Conservation (phyloP, 805 yeast genomes). For the Komagataella populi region DNA sequence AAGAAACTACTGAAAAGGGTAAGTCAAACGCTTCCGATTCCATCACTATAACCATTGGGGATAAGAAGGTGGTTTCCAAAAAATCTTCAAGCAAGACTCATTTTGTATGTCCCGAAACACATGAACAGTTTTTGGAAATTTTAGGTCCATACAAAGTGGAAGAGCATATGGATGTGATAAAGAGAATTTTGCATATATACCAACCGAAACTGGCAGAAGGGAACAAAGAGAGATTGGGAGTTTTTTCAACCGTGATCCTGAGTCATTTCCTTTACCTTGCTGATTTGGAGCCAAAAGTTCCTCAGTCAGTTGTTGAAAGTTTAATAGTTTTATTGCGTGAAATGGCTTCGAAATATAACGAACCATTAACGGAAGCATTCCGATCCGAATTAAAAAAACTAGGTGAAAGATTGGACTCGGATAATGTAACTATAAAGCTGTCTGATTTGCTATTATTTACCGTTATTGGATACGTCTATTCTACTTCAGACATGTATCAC, state of each 20-base stretch:
- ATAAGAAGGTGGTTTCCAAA: constrained; percentile 14
- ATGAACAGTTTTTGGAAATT: constrained; percentile 26
- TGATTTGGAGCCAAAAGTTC: constrained; percentile 13
- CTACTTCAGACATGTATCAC: constrained; percentile 95
- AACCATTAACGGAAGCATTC: constrained; percentile 45
- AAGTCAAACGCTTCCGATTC: constrained; percentile 6
- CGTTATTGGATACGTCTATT: constrained; percentile 64
- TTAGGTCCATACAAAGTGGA: constrained; percentile 17
- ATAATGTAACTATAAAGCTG: constrained; percentile 21
- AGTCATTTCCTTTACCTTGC: constrained; percentile 44
- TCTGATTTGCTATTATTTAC: constrained; percentile 58
- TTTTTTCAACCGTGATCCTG: constrained; percentile 48
- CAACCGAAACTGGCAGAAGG: constrained; percentile 75
- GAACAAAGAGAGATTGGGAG: constrained; percentile 60
- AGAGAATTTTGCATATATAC: constrained; percentile 41
- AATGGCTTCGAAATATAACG: constrained; percentile 53
- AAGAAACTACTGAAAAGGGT: constrained; percentile 4
- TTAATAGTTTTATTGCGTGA: constrained; percentile 34
- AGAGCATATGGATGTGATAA: constrained; percentile 34
- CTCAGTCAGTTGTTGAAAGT: constrained; percentile 18
- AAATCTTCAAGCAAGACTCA: constrained; percentile 4
- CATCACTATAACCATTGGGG: constrained; percentile 14
- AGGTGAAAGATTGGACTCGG: constrained; percentile 34
- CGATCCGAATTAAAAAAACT: constrained; percentile 42
- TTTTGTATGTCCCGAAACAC: constrained; percentile 32